These are phyloP conservation scores for Neckera pumila DNA, from an alignment of 225 moss, liverwort and hornwort genomes.

Conservation along the genomic window DNA sequence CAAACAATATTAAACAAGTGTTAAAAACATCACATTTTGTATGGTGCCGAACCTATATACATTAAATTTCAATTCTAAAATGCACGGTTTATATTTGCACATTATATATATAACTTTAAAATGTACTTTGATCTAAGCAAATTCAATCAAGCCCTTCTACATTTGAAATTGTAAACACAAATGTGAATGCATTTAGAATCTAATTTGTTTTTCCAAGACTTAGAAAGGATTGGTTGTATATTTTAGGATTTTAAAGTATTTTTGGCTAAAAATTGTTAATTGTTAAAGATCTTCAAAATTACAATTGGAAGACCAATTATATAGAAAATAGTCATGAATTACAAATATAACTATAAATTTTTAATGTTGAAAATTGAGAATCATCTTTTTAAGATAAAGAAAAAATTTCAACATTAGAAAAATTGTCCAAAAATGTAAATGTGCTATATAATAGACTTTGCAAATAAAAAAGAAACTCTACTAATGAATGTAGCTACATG, in stretches of 20 bases:
- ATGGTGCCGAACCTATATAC: too few relatives aligned
- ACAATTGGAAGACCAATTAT: not conserved
- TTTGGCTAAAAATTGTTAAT: not conserved
- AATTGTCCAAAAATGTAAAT: not conserved
- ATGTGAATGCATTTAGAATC: not conserved
- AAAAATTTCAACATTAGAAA: not conserved
- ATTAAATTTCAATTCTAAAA: not conserved
- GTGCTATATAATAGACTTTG: not conserved
- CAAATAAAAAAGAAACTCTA: accelerated
- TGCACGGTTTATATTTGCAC: not conserved
- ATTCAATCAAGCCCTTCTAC: accelerated
- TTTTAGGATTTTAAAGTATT: not conserved
- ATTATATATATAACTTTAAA: not conserved
- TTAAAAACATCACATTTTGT: not conserved
- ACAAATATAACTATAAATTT: not conserved
- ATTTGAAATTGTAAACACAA: not conserved
- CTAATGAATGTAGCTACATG: not conserved
- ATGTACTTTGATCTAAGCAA: not conserved
- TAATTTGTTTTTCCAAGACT: not conserved
- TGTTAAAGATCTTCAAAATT: not conserved
- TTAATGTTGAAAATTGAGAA: not conserved
- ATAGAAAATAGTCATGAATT: not conserved
- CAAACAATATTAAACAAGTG: accelerated
- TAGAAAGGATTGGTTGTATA: accelerated
- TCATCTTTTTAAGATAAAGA: not conserved